Evolutionary conservation across 495 filamentous ascomycete species (phyloP).

Genomic region (Penicillium fimorum): DNA sequence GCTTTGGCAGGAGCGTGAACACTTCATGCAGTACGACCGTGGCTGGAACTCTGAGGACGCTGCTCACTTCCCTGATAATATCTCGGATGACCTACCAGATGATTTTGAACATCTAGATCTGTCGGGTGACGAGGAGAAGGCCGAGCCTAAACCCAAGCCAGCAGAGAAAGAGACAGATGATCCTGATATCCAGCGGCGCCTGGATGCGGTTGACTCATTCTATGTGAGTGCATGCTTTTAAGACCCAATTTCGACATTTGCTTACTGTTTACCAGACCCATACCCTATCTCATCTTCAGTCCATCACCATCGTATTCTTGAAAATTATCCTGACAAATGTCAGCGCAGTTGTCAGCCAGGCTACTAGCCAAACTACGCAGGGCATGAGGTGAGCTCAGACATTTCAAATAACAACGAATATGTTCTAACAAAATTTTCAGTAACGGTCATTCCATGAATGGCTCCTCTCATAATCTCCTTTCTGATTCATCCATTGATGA

Average conservation of each 20-base stretch:
- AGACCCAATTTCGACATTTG: background rate
- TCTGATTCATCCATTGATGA: conserved; percentile 60
- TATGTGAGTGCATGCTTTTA: conserved; percentile 61
- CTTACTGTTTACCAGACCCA: conserved; percentile 51
- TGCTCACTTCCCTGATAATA: conserved; percentile 34
- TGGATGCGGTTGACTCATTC: conserved; percentile 75
- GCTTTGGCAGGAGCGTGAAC: conserved; percentile 90
- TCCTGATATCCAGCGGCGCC: conserved; percentile 57
- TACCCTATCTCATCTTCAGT: conserved; percentile 82
- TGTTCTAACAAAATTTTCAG: conserved; percentile 21
- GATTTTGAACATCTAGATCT: conserved; percentile 31
- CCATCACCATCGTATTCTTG: conserved; percentile 87
- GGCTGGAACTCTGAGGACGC: conserved; percentile 71
- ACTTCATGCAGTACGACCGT: conserved; percentile 84
- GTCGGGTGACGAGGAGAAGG: conserved; percentile 28
- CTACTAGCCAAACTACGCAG: conserved; percentile 45
- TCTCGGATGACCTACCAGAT: conserved; percentile 38
- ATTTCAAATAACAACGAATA: no score
- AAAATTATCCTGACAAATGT: conserved; percentile 85
- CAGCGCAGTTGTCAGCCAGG: conserved; percentile 57
- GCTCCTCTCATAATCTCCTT: conserved; percentile 31
- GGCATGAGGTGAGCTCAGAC: conserved; percentile 32
- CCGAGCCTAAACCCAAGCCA: conserved; percentile 24
- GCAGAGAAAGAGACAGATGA: conserved; percentile 55
- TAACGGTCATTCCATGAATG: conserved; percentile 37